A percentile compares a stretch with the other conserved stretches of the same genome.
Evolutionary conservation across 192 early-diverging fungal genomes (phyloP).

Genomic region (Coemansia pectinata): DNA sequence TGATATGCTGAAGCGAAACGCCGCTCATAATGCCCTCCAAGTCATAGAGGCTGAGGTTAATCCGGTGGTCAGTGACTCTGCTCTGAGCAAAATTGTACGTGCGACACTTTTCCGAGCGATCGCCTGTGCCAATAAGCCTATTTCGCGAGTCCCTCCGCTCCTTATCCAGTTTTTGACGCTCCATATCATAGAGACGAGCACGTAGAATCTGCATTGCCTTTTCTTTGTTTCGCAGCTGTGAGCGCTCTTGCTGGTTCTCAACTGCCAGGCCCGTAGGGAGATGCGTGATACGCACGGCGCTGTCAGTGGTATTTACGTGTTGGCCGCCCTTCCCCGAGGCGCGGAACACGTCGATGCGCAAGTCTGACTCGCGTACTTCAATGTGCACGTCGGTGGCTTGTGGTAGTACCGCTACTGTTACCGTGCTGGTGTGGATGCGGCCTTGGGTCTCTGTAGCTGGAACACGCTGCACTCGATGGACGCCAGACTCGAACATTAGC

Average conservation of each 20-base stretch:
- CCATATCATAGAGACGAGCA: conserved; percentile 73
- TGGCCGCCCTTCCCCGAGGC: conserved; percentile 85
- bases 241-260: conserved; percentile 87
- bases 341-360: conserved; percentile 72
- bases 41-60: conserved; percentile 71
- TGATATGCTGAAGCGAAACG: conserved; percentile 32
- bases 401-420: conserved; percentile 78
- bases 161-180: conserved; percentile 60
- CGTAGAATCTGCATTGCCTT: conserved; percentile 84
- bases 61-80: conserved; percentile 80
- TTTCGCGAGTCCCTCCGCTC: conserved; percentile 64
- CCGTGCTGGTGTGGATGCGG: conserved; percentile 74
- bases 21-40: conserved; percentile 68
- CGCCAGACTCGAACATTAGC: conserved; percentile 79
- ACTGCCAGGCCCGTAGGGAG: conserved; percentile 87
- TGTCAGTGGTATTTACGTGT: conserved; percentile 96
- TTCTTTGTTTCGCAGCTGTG: conserved; percentile 89
- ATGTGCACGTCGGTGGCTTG: conserved; percentile 72
- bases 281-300: conserved; percentile 92
- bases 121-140: conserved; percentile 67
- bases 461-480: conserved; percentile 81
- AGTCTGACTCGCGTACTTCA: conserved; percentile 64
- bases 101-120: conserved; percentile 79
- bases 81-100: conserved; percentile 84
- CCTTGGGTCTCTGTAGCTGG: conserved; percentile 78